Base-by-base conservation (phyloP, 2,329 filamentous ascomycete species). In the Fusarium penzigii region DNA sequence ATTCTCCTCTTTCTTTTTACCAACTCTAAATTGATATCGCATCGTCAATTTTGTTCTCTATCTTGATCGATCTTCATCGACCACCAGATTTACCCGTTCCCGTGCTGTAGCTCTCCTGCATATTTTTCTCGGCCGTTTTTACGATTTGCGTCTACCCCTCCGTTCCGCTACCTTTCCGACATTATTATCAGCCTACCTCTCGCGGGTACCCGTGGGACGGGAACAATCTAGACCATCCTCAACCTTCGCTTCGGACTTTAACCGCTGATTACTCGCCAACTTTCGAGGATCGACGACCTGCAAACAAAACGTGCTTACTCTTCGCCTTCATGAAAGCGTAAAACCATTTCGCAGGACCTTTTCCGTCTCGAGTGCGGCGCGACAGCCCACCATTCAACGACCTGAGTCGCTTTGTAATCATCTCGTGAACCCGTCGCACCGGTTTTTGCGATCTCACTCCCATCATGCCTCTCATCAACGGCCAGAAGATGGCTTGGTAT, bases 401-500 rank as follows among this genome's bases (percentile, higher is more conserved):
- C 39, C 48, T 48, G 38, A 45, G 42, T 49, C 48, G 34, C 51
- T 44, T 49, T 36, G 43, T 39, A 36, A 39, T 40, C 52, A 42
- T 53, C 50, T 47, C 56, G 51, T 56, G 50, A 25, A 53, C 29
- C 47, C 48, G 50, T 55, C 36, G 48, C 47, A 63, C 55, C 50
- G 44, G 52, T 50, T 55, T 25, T 41, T 14, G 47, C 49, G 44
- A 53, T 48, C 38, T 45, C 42, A 20, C 46, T 32, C 32, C 52
- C 68, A 76, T 68, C 50, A 89, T 89, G 86, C 84, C 84, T 66
- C 77, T 86, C 44, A 85, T 89, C 61, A 83, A 88, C 65, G 86
- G 86, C 56, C 78, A 84, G 70, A 88, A 87, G 73, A 88, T 89
- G 79, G 86, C 86, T 68, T 89, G 86, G 86, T 89, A 80, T 65